Conservation (phyloP, 345 rosid genomes). For the Mallotus nudiflorus region DNA sequence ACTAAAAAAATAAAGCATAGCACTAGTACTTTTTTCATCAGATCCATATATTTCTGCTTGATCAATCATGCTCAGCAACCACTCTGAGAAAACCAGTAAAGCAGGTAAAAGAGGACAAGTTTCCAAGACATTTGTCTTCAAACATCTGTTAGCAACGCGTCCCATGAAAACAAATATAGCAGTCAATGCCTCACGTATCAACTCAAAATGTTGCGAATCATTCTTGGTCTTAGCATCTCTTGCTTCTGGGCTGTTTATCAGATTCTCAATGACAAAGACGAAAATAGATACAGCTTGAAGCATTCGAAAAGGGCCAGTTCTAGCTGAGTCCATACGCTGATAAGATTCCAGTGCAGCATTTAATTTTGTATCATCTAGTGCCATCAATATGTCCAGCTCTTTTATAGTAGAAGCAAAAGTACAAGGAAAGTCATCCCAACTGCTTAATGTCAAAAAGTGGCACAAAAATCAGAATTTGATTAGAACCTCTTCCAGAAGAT, state of each 20-base stretch:
- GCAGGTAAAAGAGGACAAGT: constrained; percentile 71
- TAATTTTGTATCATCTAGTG: constrained; percentile 49
- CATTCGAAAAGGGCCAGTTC: constrained; percentile 65
- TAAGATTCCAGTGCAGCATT: constrained; percentile 55
- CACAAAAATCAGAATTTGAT: constrained; percentile 20
- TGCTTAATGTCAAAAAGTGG: constrained; percentile 26
- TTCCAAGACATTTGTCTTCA: constrained; percentile 43
- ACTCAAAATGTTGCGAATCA: constrained; percentile 28
- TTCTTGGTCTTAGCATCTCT: constrained; percentile 25
- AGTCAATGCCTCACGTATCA: constrained; percentile 40
- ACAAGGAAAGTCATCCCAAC: constrained; percentile 64
- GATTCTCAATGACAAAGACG: constrained; percentile 57
- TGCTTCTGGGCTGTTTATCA: constrained; percentile 27
- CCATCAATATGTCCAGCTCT: constrained; percentile 58
- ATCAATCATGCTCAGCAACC: constrained; percentile 52
- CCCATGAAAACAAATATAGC: constrained; percentile 68
- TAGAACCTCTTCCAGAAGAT: background rate
- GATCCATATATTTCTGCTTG: constrained; percentile 33
- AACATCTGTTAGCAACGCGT: constrained; percentile 59
- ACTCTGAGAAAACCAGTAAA: constrained; percentile 71
- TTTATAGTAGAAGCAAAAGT: constrained; percentile 62
- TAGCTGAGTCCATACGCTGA: constrained; percentile 55
- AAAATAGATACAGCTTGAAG: constrained; percentile 68
- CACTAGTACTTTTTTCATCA: constrained; percentile 53
- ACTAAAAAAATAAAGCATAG: constrained; percentile 58